Conservation (phyloP, 2,329 filamentous ascomycete genomes). For the Botrytis tulipae region DNA sequence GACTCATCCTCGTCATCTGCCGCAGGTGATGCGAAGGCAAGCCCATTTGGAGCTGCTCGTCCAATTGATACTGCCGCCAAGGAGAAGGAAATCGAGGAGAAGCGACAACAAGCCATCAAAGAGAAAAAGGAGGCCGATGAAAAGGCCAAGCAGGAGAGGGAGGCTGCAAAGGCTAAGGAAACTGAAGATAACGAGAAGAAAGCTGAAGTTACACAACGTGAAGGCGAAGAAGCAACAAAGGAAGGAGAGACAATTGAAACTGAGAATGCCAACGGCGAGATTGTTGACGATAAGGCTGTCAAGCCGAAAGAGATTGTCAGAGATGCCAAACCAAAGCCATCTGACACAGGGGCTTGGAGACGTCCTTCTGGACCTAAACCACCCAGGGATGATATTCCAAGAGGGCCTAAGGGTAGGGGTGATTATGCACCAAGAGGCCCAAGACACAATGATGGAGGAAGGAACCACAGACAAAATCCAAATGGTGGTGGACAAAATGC, state of each 20-base stretch:
- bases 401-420: conserved; percentile 44
- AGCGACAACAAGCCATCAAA: conserved; percentile 67
- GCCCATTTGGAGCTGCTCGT: conserved; percentile 87
- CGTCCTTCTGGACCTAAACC: conserved; percentile 45
- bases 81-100: conserved; percentile 89
- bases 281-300: conserved; percentile 50
- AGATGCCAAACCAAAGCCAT: conserved; percentile 53
- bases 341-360: conserved; percentile 62
- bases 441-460: conserved; percentile 33
- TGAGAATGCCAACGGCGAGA: conserved; percentile 39
- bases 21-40: conserved; percentile 74
- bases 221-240: conserved; percentile 37
- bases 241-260: conserved; percentile 37
- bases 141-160: conserved; percentile 58
- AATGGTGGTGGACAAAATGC: conserved; percentile 48
- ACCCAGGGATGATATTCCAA: conserved; percentile 43
- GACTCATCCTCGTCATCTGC: conserved; percentile 51
- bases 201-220: conserved; percentile 36
- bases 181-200: conserved; percentile 42
- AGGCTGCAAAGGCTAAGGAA: conserved; percentile 46
- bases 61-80: conserved; percentile 91
- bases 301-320: conserved; percentile 48
- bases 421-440: conserved; percentile 38
- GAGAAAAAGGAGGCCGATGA: conserved; percentile 75
- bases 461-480: conserved; percentile 31